Percentiles rank a stretch among this genome's conserved stretches.
phyloP scores from a whole-genome alignment of 2,329 filamentous ascomycete species.

The Aspergillus amoenus region DNA sequence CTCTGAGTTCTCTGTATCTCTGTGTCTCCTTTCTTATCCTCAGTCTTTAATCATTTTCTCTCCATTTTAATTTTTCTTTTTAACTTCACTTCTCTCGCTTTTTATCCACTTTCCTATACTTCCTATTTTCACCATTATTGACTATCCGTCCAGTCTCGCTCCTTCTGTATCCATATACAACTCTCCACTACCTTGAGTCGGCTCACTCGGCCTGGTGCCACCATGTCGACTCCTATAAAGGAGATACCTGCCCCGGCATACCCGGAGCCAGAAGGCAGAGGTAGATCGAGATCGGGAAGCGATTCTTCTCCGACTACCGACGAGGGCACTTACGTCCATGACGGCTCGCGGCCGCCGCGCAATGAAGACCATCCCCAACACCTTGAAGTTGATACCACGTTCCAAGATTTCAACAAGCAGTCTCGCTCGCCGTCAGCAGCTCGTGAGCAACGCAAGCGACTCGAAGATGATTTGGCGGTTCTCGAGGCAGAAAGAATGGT shows the following conservation, averaged over 20 bases:
- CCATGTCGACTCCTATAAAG: constrained; percentile 37
- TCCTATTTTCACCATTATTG: background rate
- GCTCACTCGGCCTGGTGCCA: constrained; percentile 26
- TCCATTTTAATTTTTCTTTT: background rate
- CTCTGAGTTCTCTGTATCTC: background rate
- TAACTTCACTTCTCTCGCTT: background rate
- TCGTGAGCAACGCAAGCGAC: constrained; percentile 59
- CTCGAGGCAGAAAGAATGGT: constrained; percentile 64
- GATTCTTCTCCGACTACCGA: constrained; percentile 29
- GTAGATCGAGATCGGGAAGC: constrained; percentile 18
- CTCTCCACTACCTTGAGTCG: background rate
- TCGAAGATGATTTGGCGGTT: constrained; percentile 66
- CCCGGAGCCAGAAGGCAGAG: constrained; percentile 27
- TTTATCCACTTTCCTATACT: background rate
- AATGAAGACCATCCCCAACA: constrained; percentile 4
- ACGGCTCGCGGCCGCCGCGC: constrained; percentile 15
- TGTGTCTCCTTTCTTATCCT: background rate
- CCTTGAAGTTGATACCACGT: constrained; percentile 29
- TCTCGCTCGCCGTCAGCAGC: constrained; percentile 54
- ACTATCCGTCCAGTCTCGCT: background rate
- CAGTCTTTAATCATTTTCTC: background rate
- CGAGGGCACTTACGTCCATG: constrained; percentile 32
- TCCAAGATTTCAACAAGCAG: constrained; percentile 16
- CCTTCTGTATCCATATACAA: background rate
- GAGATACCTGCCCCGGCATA: constrained; percentile 28